phyloP scores from a whole-genome alignment of 306 rosid genomes.

The Leucaena leucocephala region DNA sequence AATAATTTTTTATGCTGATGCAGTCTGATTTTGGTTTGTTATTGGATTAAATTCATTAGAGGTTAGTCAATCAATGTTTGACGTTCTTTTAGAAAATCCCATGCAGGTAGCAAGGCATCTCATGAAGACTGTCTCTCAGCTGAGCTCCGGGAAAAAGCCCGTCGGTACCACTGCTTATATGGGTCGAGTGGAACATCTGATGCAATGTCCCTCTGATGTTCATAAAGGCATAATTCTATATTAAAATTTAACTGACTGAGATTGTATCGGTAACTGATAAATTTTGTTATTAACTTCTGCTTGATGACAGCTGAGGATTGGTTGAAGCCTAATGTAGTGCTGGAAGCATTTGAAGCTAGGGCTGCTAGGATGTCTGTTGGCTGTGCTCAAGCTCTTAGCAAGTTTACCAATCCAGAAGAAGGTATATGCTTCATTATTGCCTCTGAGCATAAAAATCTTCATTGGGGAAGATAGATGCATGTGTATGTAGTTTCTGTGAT shows the following conservation, averaged over 20 bases:
- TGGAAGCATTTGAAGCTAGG: slow-evolving; percentile 91
- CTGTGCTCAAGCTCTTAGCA: slow-evolving; percentile 74
- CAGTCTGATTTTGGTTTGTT: slow-evolving; percentile 24
- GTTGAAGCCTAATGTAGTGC: slow-evolving; percentile 71
- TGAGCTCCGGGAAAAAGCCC: slow-evolving; percentile 80
- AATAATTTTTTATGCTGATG: neutral
- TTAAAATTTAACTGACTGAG: neutral
- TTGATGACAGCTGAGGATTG: slow-evolving; percentile 86
- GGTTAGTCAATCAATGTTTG: slow-evolving; percentile 32
- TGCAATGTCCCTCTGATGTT: slow-evolving; percentile 60
- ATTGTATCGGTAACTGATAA: slow-evolving; percentile 19
- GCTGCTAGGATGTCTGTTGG: slow-evolving; percentile 75
- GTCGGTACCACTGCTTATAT: slow-evolving; percentile 86
- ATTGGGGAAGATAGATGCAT: neutral
- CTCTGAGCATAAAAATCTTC: neutral
- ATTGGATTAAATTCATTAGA: neutral
- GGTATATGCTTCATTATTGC: slow-evolving; percentile 51
- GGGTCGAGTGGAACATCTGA: slow-evolving; percentile 68
- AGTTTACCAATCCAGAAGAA: slow-evolving; percentile 75
- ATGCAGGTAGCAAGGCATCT: slow-evolving; percentile 92
- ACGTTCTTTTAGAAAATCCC: slow-evolving; percentile 30
- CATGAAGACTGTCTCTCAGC: slow-evolving; percentile 83
- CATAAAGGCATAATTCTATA: slow-evolving; percentile 53
- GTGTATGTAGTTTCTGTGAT: neutral
- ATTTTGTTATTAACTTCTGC: slow-evolving; percentile 27